These are phyloP conservation scores for Ampelomyces quisqualis DNA, from an alignment of 2,329 filamentous ascomycete genomes.

Conservation along the genomic window DNA sequence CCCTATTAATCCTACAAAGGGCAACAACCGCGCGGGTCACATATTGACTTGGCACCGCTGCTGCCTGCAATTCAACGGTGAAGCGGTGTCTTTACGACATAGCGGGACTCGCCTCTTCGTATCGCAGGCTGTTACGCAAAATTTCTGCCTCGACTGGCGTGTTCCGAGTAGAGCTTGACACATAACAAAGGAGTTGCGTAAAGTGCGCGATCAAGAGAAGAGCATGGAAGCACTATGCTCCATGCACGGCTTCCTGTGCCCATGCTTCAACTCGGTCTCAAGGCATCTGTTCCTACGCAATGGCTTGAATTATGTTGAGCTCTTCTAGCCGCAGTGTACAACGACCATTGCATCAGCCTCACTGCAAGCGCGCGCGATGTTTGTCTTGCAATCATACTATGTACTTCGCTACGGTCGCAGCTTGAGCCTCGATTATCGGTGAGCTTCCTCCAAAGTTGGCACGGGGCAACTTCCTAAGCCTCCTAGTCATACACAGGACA, in stretches of 20 bases:
- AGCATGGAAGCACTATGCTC: too few species aligned
- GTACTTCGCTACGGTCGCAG: not conserved
- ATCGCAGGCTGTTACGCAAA: not conserved
- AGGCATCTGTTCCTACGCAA: too few species aligned
- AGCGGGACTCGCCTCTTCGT: not conserved
- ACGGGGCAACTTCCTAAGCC: too few species aligned
- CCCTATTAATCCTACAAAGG: not conserved
- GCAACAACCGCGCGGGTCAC: constrained; percentile 1
- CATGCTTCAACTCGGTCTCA: too few species aligned
- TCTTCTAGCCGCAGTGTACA: not conserved
- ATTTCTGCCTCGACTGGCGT: too few species aligned
- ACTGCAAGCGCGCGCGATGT: not conserved
- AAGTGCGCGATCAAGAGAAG: too few species aligned
- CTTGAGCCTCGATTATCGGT: not conserved
- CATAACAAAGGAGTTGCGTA: not conserved
- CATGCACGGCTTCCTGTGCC: too few species aligned
- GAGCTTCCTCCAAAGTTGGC: too few species aligned
- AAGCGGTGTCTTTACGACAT: too few species aligned
- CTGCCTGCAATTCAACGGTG: not conserved
- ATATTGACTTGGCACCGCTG: not conserved
- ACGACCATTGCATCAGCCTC: not conserved
- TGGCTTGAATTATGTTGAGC: too few species aligned
- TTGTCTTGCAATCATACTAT: not conserved
- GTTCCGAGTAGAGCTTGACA: too few species aligned
- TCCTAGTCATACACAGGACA: too few species aligned